Base-by-base conservation (phyloP, 2,329 filamentous ascomycete species). In the Phyllosticta citrichinensis region DNA sequence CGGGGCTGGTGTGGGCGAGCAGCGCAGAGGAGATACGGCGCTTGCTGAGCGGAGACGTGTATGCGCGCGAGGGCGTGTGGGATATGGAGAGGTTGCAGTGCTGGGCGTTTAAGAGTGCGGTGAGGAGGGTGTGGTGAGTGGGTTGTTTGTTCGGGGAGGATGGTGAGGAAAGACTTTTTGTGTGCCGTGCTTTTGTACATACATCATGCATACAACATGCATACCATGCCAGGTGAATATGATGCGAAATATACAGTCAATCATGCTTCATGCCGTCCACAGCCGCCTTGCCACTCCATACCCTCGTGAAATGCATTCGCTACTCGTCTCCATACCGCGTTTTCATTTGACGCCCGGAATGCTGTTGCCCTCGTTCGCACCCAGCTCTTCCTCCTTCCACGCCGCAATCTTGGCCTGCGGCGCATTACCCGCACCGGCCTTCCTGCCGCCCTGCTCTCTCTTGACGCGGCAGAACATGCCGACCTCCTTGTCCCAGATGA, bases 381-480 rank as follows among this genome's bases (percentile, higher is more conserved):
- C 78, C 60, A 80, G 64, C 65, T 80, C 79, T 70, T 81, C 65
- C 68, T 76, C 73, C 70, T 74, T 69, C 78, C 80, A 74, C 61
- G 72, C 70, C 5, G 56, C 60, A 14, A 17, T 17, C 20, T 12
- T 33, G 17, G 27, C 33, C 25, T 11, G 14, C 22, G 33, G 52
- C 30, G 52, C 57, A 17, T 40, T 66, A 2, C 67, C 70, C 14
- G 66, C 70, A 19, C 78, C 83, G 56, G 87, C 83, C 64, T 82
- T 79, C 62, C 83, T 75, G 6, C 85, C 84, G 24, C 92, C 91
- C 68, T 93, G 83, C 72, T 88, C 88, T 66, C 94, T 81, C 85
- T 99, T 99, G 47, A 99, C 92, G 61, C 94, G 84, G 76, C 91
- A 96, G 78, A 85, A 93, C 72, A 97, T 83, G 25, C 93, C 92